These are phyloP conservation scores for Fusarium tanahbumbuense DNA, from an alignment of 2,329 filamentous ascomycete genomes.

Conservation along the genomic window DNA sequence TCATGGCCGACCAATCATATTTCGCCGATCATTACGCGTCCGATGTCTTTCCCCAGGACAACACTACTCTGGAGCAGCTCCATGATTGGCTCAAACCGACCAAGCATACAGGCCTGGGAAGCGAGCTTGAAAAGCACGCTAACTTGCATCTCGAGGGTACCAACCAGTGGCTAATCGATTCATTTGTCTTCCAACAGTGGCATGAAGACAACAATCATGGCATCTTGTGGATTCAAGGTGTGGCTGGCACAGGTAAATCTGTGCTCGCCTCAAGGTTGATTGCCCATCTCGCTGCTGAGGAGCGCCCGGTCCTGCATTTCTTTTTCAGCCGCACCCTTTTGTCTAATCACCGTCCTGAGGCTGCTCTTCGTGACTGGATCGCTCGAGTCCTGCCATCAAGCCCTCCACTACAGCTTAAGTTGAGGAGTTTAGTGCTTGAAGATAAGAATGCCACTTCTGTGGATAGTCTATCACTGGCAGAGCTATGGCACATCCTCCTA, in stretches of 20 bases:
- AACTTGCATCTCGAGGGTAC: constrained; percentile 22
- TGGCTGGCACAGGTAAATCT: constrained; percentile 55
- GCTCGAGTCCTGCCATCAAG: constrained; percentile 49
- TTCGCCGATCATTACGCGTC: constrained; percentile 49
- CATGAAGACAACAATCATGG: background rate
- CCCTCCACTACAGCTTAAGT: constrained; percentile 44
- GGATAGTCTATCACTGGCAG: no score
- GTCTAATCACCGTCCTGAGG: constrained; percentile 49
- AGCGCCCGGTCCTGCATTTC: constrained; percentile 51
- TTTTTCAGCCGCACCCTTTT: constrained; percentile 56
- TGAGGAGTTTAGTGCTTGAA: constrained; percentile 9
- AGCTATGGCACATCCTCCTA: constrained; percentile 33
- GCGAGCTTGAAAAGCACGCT: constrained; percentile 30
- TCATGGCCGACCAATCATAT: constrained; percentile 44
- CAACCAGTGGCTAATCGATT: constrained; percentile 22
- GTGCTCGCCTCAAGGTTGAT: constrained; percentile 49
- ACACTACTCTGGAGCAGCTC: constrained; percentile 37
- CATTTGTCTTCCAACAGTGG: constrained; percentile 23
- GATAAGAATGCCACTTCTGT: no score
- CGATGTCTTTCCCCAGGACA: constrained; percentile 47
- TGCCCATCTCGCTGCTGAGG: constrained; percentile 2
- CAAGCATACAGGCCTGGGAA: constrained; percentile 19
- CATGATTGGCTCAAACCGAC: constrained; percentile 29
- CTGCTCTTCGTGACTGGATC: constrained; percentile 52
- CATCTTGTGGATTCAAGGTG: constrained; percentile 45